Percentiles rank a stretch among this genome's conserved stretches.
These are phyloP conservation scores for Pilobolus umbonatus DNA, from an alignment of 192 early-diverging fungal species.

Conservation along the genomic window DNA sequence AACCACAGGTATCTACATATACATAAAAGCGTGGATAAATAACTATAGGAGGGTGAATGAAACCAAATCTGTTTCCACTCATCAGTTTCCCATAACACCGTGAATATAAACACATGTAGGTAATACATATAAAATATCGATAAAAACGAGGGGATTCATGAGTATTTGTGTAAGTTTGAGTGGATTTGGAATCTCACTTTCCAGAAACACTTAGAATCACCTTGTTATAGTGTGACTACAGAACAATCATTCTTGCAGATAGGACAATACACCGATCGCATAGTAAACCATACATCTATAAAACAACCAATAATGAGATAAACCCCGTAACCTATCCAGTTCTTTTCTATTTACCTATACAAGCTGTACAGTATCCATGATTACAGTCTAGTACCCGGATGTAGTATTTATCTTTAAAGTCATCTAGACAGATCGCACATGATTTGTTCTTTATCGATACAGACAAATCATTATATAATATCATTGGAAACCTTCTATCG, in stretches of 20 bases:
- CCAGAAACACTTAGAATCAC: neutral
- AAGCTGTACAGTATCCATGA: conserved; percentile 33
- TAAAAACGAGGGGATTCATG: neutral
- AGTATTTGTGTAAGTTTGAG: neutral
- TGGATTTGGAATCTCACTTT: neutral
- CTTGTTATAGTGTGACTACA: conserved; percentile 1
- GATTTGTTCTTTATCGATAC: conserved; percentile 12
- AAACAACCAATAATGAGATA: neutral
- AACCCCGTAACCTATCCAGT: neutral
- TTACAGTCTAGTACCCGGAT: conserved; percentile 32
- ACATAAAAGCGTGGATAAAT: no score
- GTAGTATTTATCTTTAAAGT: conserved; percentile 12
- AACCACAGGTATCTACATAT: no score
- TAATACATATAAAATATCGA: neutral
- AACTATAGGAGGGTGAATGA: no score
- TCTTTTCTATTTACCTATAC: conserved; percentile 29
- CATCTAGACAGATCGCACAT: conserved; percentile 35
- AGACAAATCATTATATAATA: conserved; percentile 9
- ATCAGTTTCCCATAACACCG: no score
- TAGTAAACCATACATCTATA: conserved; percentile 25
- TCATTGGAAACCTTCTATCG: conserved; percentile 22
- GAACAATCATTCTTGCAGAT: conserved; percentile 29
- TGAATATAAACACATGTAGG: conserved; percentile 10
- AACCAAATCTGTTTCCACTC: no score
- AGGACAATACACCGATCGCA: conserved; percentile 23